Percentiles rank a stretch among this genome's conserved stretches.
These are phyloP conservation scores for Mucor plumbeus DNA, from an alignment of 371 early-diverging fungal genomes.

Conservation along the genomic window DNA sequence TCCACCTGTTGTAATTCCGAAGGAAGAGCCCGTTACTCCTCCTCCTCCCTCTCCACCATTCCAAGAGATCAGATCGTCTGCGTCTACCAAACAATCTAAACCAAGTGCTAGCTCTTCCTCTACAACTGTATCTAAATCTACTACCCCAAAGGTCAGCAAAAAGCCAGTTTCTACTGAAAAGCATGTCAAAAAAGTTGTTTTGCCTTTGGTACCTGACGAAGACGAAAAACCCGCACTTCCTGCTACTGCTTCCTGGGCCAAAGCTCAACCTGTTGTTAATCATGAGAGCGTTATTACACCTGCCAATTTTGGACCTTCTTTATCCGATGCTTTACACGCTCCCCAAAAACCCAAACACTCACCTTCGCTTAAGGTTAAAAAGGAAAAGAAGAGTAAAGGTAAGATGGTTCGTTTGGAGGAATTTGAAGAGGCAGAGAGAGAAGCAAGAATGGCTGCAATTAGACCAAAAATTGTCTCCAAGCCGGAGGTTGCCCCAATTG, in stretches of 20 bases:
- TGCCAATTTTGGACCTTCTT: conserved; percentile 51
- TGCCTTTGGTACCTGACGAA: conserved; percentile 17
- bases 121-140: background rate
- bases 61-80: conserved; percentile 11
- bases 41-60: conserved; percentile 10
- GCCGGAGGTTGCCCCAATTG: conserved; percentile 3
- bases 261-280: conserved; percentile 33
- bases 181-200: background rate
- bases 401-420: conserved; percentile 55
- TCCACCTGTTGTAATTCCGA: conserved; percentile 26
- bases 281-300: conserved; percentile 46
- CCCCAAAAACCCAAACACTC: conserved; percentile 53
- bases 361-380: conserved; percentile 38
- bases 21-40: conserved; percentile 2
- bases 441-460: conserved; percentile 23
- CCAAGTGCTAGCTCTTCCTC: background rate
- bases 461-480: conserved; percentile 12
- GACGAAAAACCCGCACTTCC: conserved; percentile 65
- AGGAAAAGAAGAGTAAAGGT: conserved; percentile 48
- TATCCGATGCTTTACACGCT: conserved; percentile 46
- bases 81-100: background rate
- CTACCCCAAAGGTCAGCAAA: background rate
- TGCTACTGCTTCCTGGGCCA: conserved; percentile 70
- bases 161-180: conserved; percentile 5
- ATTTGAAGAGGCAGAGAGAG: conserved; percentile 46